These are phyloP conservation scores for Didymella arachidicola DNA, from an alignment of 2,329 filamentous ascomycete genomes.

Conservation along the genomic window DNA sequence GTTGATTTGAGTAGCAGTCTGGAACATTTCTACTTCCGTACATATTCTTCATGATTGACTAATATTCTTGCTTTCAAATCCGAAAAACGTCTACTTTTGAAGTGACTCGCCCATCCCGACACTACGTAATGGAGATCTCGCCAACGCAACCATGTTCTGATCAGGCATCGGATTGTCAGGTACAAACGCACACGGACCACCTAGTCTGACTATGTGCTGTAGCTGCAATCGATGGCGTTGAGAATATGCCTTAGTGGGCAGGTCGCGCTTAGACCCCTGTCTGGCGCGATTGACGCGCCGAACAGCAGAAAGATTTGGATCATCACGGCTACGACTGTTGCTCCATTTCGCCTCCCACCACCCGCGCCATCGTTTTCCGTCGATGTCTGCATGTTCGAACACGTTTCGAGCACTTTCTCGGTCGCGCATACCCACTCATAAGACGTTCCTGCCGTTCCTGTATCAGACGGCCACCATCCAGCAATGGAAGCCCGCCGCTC, in stretches of 20 bases:
- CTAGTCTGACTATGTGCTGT: background rate
- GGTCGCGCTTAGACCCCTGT: conserved; percentile 15
- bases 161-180: background rate
- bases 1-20: conserved; percentile 6
- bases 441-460: conserved; percentile 69
- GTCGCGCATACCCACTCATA: conserved; percentile 38
- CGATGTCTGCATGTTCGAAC: conserved; percentile 45
- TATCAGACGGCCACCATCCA: conserved; percentile 74
- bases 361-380: conserved; percentile 1
- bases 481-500: conserved; percentile 40
- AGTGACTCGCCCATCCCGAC: background rate
- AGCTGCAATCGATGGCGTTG: conserved; percentile 6
- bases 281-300: conserved; percentile 11
- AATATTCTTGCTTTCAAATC: conserved; percentile 1
- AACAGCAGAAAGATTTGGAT: conserved; percentile 9
- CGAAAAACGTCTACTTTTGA: background rate
- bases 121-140: background rate
- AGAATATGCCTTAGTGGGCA: conserved; percentile 11
- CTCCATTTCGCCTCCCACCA: background rate
- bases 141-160: background rate
- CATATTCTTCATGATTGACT: conserved; percentile 6
- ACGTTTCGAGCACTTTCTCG: conserved; percentile 45
- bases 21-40: conserved; percentile 10
- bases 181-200: conserved; percentile 3
- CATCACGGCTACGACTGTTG: conserved; percentile 3